These are phyloP conservation scores for Xylaria sp. DNA, from an alignment of 2,329 filamentous ascomycete species.

Conservation along the genomic window DNA sequence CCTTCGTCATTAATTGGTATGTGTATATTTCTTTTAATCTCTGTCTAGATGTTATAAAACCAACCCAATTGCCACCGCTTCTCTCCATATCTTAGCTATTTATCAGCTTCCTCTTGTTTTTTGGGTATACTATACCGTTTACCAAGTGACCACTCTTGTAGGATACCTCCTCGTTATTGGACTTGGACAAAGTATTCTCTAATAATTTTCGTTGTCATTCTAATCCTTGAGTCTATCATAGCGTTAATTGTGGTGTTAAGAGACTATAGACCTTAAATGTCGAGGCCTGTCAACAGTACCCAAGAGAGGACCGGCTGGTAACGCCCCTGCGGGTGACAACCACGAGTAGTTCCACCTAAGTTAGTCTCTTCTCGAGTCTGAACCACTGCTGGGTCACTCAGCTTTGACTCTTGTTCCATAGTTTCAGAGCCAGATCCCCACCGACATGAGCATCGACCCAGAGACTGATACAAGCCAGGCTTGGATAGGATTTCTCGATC, in stretches of 20 bases:
- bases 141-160: conserved; percentile 21
- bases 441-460: conserved; percentile 20
- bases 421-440: conserved; percentile 26
- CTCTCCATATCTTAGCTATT: conserved; percentile 9
- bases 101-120: conserved; percentile 2
- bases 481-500: conserved; percentile 25
- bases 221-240: conserved; percentile 28
- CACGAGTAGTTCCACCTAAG: conserved; percentile 24
- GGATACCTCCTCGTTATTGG: conserved; percentile 18
- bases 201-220: conserved; percentile 15
- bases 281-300: conserved; percentile 22
- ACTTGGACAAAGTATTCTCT: conserved; percentile 12
- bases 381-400: conserved; percentile 17
- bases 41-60: neutral
- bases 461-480: conserved; percentile 23
- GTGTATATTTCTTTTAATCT: conserved; percentile 14
- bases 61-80: conserved; percentile 1
- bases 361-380: conserved; percentile 20
- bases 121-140: conserved; percentile 12
- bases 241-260: conserved; percentile 30
- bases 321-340: conserved; percentile 27
- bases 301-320: conserved; percentile 20
- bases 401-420: conserved; percentile 17
- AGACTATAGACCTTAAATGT: conserved; percentile 25
- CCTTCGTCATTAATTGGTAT: conserved; percentile 14